These are phyloP conservation scores for Daedaleopsis sinensis DNA, from an alignment of 768 basidiomycete genomes.

Conservation along the genomic window DNA sequence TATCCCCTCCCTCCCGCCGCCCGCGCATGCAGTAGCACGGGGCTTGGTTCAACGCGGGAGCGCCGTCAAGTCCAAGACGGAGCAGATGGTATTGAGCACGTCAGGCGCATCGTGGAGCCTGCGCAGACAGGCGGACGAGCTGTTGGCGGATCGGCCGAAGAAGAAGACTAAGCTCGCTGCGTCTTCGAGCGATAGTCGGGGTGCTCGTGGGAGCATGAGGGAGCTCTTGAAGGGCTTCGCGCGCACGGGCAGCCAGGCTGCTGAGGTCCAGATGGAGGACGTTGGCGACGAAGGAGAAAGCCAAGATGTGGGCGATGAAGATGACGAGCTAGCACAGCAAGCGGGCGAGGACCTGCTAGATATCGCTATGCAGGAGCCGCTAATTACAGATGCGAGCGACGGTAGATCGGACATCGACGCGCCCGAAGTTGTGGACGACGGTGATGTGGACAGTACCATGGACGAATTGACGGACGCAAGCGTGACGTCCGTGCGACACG, in stretches of 20 bases:
- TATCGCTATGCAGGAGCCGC: not conserved
- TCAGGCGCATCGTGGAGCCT: slow-evolving; percentile 53
- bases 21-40: not conserved
- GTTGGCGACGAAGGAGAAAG: slow-evolving; percentile 22
- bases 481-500: not conserved
- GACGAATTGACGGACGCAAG: slow-evolving; percentile 15
- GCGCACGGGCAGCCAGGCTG: slow-evolving; percentile 45
- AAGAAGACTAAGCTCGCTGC: slow-evolving; percentile 40
- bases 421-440: slow-evolving; percentile 20
- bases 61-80: slow-evolving; percentile 24
- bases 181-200: slow-evolving; percentile 15
- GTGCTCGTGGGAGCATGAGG: slow-evolving; percentile 41
- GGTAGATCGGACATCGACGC: slow-evolving; percentile 13
- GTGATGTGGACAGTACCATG: slow-evolving; percentile 24
- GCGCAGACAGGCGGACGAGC: slow-evolving; percentile 19
- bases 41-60: not conserved
- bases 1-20: slow-evolving; percentile 5
- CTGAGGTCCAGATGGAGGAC: slow-evolving; percentile 28
- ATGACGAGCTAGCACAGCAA: not conserved
- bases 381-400: not conserved
- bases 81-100: slow-evolving; percentile 55
- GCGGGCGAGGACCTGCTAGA: not conserved
- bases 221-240: slow-evolving; percentile 56
- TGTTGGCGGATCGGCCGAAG: slow-evolving; percentile 29
- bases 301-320: not conserved